Percentiles rank a stretch among this genome's conserved stretches.
phyloP scores from a whole-genome alignment of 148 eudicot genomes.

The Cornus controversa region DNA sequence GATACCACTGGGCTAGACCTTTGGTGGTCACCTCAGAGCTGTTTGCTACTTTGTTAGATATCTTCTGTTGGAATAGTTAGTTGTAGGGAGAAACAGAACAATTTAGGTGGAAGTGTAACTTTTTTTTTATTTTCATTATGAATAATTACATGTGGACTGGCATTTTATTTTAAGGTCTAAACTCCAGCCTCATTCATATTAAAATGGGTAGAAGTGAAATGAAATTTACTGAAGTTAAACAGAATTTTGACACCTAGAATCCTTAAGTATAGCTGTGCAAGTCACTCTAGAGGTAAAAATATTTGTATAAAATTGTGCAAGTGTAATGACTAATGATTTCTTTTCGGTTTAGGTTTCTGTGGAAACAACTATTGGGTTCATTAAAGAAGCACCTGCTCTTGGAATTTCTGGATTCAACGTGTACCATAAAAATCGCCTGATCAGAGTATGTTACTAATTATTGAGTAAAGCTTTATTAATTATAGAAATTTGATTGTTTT shows the following conservation, averaged over 20 bases:
- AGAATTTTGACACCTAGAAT: background rate
- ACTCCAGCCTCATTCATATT: background rate
- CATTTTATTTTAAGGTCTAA: background rate
- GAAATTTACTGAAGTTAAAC: background rate
- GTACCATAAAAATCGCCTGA: conserved; percentile 96
- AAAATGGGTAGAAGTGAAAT: no score
- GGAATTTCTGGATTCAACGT: conserved; percentile 76
- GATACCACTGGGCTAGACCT: background rate
- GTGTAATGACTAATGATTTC: background rate
- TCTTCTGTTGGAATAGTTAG: no score
- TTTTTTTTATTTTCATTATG: no score
- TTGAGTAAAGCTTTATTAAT: background rate
- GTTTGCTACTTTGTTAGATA: background rate
- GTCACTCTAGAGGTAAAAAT: background rate
- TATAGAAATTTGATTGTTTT: background rate
- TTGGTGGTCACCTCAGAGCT: background rate
- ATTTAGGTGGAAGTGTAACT: background rate
- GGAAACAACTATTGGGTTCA: conserved; percentile 74
- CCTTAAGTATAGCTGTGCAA: background rate
- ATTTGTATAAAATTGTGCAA: conserved; percentile 4
- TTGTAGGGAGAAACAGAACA: background rate
- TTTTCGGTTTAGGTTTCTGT: conserved; percentile 50
- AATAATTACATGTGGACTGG: no score
- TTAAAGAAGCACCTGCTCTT: conserved; percentile 84
- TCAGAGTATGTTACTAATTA: conserved; percentile 62